Conservation (phyloP, 495 filamentous ascomycete genomes). For the Haplographium delicatum region DNA sequence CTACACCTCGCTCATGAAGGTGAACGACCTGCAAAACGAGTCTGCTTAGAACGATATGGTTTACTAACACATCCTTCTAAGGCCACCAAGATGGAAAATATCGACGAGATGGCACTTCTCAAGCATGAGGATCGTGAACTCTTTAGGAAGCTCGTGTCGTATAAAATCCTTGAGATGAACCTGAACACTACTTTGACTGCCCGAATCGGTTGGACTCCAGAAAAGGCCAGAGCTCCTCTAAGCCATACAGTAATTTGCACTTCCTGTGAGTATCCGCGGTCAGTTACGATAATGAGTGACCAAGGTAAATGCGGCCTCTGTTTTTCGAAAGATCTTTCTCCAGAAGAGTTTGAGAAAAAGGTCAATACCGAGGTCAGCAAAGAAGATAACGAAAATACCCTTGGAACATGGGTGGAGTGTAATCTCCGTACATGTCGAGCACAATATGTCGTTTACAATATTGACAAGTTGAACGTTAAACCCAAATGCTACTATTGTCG, state of each 20-base stretch:
- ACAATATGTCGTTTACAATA: slow-evolving; percentile 42
- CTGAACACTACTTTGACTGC: slow-evolving; percentile 33
- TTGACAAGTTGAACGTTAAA: slow-evolving; percentile 31
- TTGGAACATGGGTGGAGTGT: slow-evolving; percentile 40
- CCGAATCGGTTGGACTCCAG: slow-evolving; percentile 35
- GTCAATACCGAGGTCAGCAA: slow-evolving; percentile 26
- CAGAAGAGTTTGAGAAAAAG: slow-evolving; percentile 6
- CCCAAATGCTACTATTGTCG: slow-evolving; percentile 45
- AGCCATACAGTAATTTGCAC: slow-evolving; percentile 37
- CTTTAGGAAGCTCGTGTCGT: slow-evolving; percentile 38
- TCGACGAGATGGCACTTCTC: no score
- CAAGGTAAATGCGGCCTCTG: slow-evolving; percentile 36
- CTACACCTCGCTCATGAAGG: not conserved
- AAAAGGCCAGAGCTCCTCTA: slow-evolving; percentile 31
- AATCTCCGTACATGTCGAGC: slow-evolving; percentile 32
- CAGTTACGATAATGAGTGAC: slow-evolving; percentile 39
- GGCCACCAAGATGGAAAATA: not conserved
- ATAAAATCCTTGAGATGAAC: slow-evolving; percentile 42
- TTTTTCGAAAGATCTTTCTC: no score
- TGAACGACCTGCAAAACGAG: not conserved
- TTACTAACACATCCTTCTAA: slow-evolving; percentile 1
- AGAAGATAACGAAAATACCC: slow-evolving; percentile 20
- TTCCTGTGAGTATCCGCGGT: slow-evolving; percentile 37
- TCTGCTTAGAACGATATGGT: not conserved
- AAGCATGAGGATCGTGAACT: slow-evolving; percentile 29